Conservation (phyloP, 2,329 filamentous ascomycete genomes). For the Aspergillus pseudoterreus region DNA sequence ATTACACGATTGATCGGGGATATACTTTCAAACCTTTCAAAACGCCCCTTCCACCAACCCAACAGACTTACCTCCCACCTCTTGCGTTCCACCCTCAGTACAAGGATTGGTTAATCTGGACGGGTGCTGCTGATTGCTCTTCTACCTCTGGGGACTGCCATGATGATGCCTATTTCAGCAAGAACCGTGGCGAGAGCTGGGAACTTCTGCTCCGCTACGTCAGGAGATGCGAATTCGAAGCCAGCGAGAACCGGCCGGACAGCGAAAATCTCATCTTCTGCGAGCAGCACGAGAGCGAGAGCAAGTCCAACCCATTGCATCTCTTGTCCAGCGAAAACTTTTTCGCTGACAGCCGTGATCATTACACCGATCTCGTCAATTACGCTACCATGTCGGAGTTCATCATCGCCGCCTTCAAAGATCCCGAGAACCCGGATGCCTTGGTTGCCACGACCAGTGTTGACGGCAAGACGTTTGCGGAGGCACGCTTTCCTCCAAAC, state of each 20-base stretch:
- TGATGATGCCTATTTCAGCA: slow-evolving; percentile 69
- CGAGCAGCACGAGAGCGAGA: slow-evolving; percentile 61
- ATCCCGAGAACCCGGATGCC: slow-evolving; percentile 59
- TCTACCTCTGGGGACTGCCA: slow-evolving; percentile 57
- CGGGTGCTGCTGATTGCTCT: slow-evolving; percentile 67
- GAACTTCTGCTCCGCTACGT: slow-evolving; percentile 69
- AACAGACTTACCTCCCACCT: slow-evolving; percentile 46
- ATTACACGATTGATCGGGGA: slow-evolving; percentile 79
- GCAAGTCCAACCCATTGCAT: slow-evolving; percentile 60
- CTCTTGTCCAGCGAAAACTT: slow-evolving; percentile 76
- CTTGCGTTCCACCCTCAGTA: slow-evolving; percentile 78
- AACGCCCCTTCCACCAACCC: slow-evolving; percentile 60
- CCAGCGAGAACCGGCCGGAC: slow-evolving; percentile 56
- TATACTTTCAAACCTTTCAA: slow-evolving; percentile 70
- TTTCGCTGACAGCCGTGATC: slow-evolving; percentile 63
- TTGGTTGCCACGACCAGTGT: slow-evolving; percentile 78
- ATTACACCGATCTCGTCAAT: slow-evolving; percentile 69
- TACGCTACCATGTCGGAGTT: slow-evolving; percentile 97
- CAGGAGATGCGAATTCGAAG: slow-evolving; percentile 82
- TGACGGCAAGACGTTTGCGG: slow-evolving; percentile 77
- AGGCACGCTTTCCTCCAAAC: slow-evolving; percentile 80
- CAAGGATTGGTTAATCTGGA: slow-evolving; percentile 90
- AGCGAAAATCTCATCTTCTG: slow-evolving; percentile 64
- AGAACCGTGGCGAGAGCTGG: slow-evolving; percentile 78
- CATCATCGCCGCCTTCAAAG: slow-evolving; percentile 76